Evolutionary conservation across 345 rosid species (phyloP).

Genomic region (Gossypium bickii): DNA sequence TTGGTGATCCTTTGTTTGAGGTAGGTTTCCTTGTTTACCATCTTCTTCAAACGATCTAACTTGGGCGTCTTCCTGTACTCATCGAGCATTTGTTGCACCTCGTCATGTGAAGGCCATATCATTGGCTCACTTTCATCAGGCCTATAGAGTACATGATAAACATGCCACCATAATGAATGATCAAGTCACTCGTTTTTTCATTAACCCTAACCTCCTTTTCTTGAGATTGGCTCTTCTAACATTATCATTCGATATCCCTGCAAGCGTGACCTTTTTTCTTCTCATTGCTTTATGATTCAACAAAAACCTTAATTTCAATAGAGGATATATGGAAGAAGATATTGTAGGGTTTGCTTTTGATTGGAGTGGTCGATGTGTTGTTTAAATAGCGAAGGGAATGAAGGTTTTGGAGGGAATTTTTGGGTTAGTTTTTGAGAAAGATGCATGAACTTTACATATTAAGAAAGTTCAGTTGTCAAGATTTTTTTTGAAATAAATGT

Average conservation of each 20-base stretch:
- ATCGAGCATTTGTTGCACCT: conserved; percentile 14
- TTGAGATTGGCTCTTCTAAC: conserved; percentile 43
- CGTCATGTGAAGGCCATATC: conserved; percentile 28
- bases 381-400: neutral
- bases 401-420: neutral
- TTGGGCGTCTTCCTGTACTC: conserved; percentile 18
- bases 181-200: conserved; percentile 48
- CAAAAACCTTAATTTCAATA: neutral
- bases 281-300: conserved; percentile 23
- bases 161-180: conserved; percentile 30
- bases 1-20: conserved; percentile 24
- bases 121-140: conserved; percentile 31
- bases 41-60: conserved; percentile 29
- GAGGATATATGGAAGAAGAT: neutral
- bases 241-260: conserved; percentile 30
- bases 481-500: neutral
- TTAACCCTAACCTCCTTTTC: conserved; percentile 38
- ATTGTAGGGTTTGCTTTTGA: neutral
- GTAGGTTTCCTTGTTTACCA: conserved; percentile 34
- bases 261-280: conserved; percentile 46
- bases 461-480: conserved; percentile 10
- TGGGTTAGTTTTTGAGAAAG: neutral
- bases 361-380: too few relatives aligned
- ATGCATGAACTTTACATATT: neutral
- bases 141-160: conserved; percentile 34